phyloP scores from a whole-genome alignment of 2,329 filamentous ascomycete genomes.

The Cadophora sp. region DNA sequence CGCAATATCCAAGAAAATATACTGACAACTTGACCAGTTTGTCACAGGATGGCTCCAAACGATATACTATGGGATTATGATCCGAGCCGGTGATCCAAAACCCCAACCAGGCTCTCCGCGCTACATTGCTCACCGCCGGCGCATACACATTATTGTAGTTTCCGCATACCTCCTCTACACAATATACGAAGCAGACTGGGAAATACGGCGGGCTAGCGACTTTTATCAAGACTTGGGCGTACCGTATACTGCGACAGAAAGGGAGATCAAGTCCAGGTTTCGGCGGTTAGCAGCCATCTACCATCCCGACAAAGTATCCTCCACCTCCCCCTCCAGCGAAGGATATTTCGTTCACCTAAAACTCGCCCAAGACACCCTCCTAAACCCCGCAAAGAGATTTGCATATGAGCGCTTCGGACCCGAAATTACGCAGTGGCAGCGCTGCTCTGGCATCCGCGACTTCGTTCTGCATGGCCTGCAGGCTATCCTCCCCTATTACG shows the following conservation, averaged over 20 bases:
- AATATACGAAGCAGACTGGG: constrained; percentile 88
- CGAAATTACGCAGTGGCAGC: constrained; percentile 69
- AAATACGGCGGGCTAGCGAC: constrained; percentile 72
- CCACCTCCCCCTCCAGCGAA: constrained; percentile 43
- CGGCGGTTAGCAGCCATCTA: constrained; percentile 72
- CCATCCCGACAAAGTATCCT: constrained; percentile 82
- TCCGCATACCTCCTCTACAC: constrained; percentile 87
- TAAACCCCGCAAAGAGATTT: constrained; percentile 78
- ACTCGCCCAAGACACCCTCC: constrained; percentile 80
- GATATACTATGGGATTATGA: constrained; percentile 85
- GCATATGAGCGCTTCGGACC: constrained; percentile 91
- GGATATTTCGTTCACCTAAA: constrained; percentile 82
- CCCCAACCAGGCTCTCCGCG: constrained; percentile 73
- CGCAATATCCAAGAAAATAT: constrained; percentile 5
- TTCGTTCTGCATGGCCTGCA: constrained; percentile 74
- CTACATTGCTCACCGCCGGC: constrained; percentile 76
- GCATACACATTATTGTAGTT: constrained; percentile 85
- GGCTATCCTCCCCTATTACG: constrained; percentile 66
- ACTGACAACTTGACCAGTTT: constrained; percentile 59
- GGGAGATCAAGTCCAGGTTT: constrained; percentile 83
- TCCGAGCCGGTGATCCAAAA: constrained; percentile 86
- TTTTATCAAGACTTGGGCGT: constrained; percentile 84
- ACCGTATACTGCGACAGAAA: constrained; percentile 71
- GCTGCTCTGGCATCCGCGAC: constrained; percentile 73
- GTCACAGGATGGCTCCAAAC: constrained; percentile 79